Evolutionary conservation across 805 yeast genomes (phyloP).

Genomic region (Starmerella bacillaris): DNA sequence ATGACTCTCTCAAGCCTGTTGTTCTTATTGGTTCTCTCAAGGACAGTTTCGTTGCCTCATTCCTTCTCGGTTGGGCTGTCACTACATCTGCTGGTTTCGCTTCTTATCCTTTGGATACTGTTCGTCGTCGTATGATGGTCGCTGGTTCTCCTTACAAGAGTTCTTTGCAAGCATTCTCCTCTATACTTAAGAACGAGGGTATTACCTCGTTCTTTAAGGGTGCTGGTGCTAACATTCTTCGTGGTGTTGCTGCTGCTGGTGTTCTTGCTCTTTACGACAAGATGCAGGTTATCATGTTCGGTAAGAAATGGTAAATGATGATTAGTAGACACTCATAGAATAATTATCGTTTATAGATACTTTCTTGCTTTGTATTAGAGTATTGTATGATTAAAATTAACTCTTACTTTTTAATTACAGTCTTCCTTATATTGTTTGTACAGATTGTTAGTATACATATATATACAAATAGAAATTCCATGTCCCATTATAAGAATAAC

Average conservation of each 20-base stretch:
- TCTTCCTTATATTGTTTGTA: no score
- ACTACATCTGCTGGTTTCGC: conserved; percentile 94
- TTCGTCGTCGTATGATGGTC: conserved; percentile 99
- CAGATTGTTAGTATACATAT: no score
- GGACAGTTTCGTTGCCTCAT: conserved; percentile 79
- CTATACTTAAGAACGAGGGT: conserved; percentile 90
- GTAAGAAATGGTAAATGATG: conserved; percentile 39
- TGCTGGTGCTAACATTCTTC: conserved; percentile 94
- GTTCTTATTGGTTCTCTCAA: conserved; percentile 76
- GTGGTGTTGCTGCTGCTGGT: conserved; percentile 99
- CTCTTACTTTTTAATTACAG: no score
- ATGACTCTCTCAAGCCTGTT: conserved; percentile 85
- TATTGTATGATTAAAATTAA: no score
- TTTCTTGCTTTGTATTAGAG: no score
- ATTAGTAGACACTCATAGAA: neutral
- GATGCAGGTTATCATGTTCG: conserved; percentile 76
- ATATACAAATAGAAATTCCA: no score
- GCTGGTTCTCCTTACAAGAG: conserved; percentile 89
- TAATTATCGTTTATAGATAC: no score
- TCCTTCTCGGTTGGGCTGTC: conserved; percentile 87
- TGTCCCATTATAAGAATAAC: no score
- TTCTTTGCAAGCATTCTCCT: conserved; percentile 74
- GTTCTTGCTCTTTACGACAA: conserved; percentile 91
- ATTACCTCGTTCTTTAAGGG: conserved; percentile 80
- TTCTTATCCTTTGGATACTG: conserved; percentile 93